A percentile compares a stretch with the other conserved stretches of the same genome.
Evolutionary conservation across 2,329 filamentous ascomycete genomes (phyloP).

Genomic region (Fusarium pininemorale): DNA sequence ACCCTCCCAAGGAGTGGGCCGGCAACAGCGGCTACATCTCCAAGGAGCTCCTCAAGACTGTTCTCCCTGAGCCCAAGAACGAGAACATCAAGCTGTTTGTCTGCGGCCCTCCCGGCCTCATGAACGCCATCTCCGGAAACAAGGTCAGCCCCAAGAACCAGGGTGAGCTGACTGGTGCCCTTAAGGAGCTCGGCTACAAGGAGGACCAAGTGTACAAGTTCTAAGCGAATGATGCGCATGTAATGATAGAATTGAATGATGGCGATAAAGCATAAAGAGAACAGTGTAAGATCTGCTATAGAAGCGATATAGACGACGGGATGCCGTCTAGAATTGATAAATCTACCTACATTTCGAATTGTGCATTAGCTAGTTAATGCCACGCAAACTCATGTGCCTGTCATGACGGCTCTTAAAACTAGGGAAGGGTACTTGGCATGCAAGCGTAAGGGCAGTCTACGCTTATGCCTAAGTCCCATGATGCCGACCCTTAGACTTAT

Average conservation of each 20-base stretch:
- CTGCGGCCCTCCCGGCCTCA: constrained; percentile 90
- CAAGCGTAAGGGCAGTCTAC: background rate
- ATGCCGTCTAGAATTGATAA: constrained; percentile 37
- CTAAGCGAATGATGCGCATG: constrained; percentile 51
- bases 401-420: background rate
- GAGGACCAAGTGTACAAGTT: constrained; percentile 94
- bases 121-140: constrained; percentile 88
- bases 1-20: constrained; percentile 79
- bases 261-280: constrained; percentile 15
- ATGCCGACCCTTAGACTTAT: no score
- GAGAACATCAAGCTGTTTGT: constrained; percentile 97
- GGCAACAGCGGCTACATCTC: constrained; percentile 82
- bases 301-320: constrained; percentile 36
- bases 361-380: no score
- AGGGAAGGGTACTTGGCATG: background rate
- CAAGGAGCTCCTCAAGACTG: constrained; percentile 94
- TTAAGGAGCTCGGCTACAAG: constrained; percentile 80
- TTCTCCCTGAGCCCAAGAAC: constrained; percentile 89
- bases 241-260: constrained; percentile 17
- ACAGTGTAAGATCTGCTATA: constrained; percentile 40
- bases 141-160: constrained; percentile 96
- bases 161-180: constrained; percentile 82
- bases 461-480: background rate
- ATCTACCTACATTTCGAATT: background rate
- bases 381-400: no score